Base-by-base conservation (phyloP, 2,329 filamentous ascomycete species). In the Talaromyces atroroseus region DNA sequence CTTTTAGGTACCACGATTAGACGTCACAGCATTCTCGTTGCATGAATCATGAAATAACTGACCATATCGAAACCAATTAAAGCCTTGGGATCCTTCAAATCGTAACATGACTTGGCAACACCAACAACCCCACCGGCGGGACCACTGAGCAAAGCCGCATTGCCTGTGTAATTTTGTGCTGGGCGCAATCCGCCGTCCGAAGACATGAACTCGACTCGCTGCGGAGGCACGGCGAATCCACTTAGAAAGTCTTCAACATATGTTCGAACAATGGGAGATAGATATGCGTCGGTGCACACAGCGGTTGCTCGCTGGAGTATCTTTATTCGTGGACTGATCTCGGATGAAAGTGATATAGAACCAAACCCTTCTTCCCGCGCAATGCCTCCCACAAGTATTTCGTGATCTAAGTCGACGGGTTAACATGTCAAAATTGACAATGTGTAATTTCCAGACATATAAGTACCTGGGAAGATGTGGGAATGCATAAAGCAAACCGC, bases 51-150 rank as follows among this genome's bases (percentile, higher is more conserved):
- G 64, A 83, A 87, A 1, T 80, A 62, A 95, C 90, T 67, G 92
- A 96, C 0, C 87, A 92, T 0, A 90, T 96, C 36, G 66, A 95
- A 95, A 0, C 90, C 90, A 64, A 95, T 94, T 11, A 95, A 87
- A 0, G 89, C 89, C 3, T 83, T 89, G 65, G 84, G 88, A 0
- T 88, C 92, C 58, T 87, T 78, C 0, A 85, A 80, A 62, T 95
- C 90, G 66, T 92, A 95, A 24, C 57, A 58, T 5, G 57, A 56
- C 8, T 90, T 82, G 16, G 91, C 90, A 69, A 95, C 95, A 2
- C 91, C 91, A 0, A 96, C 90, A 0, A 96, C 91, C 47, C 91
- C 91, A 32, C 90, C 91, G 20, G 91, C 91, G 1, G 91, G 91
- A 0, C 91, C 91, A 2, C 89, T 95, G 5, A 95, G 70, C 55